These are phyloP conservation scores for Kockovaella imperatae DNA, from an alignment of 768 basidiomycete genomes.

Conservation along the genomic window DNA sequence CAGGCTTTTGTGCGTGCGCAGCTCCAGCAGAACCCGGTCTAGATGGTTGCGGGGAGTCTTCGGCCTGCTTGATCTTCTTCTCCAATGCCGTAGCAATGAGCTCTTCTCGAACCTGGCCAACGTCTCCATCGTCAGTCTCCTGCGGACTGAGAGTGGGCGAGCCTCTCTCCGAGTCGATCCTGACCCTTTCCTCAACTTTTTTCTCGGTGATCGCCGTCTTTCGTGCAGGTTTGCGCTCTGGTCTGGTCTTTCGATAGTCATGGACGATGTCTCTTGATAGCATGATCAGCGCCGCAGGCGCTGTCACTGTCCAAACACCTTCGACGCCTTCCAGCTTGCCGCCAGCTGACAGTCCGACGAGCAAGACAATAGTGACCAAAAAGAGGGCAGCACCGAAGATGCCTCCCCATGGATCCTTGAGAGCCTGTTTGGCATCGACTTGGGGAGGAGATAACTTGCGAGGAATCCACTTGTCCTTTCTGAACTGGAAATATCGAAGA, in stretches of 20 bases:
- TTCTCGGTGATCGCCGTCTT: not conserved
- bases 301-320: conserved; percentile 53
- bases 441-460: conserved; percentile 32
- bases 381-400: conserved; percentile 64
- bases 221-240: not conserved
- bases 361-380: conserved; percentile 58
- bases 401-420: conserved; percentile 68
- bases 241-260: too few relatives aligned
- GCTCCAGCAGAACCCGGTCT: too few relatives aligned
- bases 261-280: conserved; percentile 57
- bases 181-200: not conserved
- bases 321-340: conserved; percentile 33
- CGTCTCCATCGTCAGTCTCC: too few relatives aligned
- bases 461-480: conserved; percentile 23
- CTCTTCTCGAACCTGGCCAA: too few relatives aligned
- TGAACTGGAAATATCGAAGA: conserved; percentile 32
- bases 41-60: too few relatives aligned
- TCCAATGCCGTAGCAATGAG: too few relatives aligned
- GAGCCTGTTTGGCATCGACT: conserved; percentile 53
- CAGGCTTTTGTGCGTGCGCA: too few relatives aligned
- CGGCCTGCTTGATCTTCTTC: too few relatives aligned
- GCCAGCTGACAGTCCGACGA: conserved; percentile 62
- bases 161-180: too few relatives aligned
- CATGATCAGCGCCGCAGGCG: conserved; percentile 70
- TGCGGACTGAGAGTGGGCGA: too few relatives aligned